A percentile compares a stretch with the other conserved stretches of the same genome.
phyloP scores from a whole-genome alignment of 805 yeast genomes.

The Kazachstania africana region DNA sequence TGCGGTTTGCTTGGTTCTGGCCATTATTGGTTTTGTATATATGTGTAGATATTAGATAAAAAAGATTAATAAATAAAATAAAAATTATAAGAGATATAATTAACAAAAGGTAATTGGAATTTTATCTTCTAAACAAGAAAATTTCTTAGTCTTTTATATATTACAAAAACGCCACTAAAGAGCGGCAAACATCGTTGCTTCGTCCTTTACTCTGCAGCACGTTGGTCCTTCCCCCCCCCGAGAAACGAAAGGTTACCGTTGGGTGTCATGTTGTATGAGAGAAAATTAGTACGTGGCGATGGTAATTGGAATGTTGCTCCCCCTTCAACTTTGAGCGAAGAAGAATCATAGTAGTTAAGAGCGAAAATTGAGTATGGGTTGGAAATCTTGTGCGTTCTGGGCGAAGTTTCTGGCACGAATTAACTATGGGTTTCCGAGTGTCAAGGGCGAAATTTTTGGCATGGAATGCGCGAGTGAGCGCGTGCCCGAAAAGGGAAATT shows the following conservation, averaged over 20 bases:
- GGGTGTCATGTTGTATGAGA: too few relatives aligned
- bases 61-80: neutral
- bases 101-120: neutral
- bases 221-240: too few relatives aligned
- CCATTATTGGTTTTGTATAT: constrained; percentile 37
- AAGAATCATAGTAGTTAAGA: neutral
- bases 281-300: too few relatives aligned
- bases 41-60: neutral
- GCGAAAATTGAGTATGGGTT: neutral
- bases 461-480: neutral
- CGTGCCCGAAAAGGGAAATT: neutral
- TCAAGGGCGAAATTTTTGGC: constrained; percentile 9
- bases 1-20: constrained; percentile 89
- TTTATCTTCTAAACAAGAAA: neutral
- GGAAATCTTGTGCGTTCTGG: neutral
- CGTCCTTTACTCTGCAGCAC: neutral
- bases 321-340: neutral
- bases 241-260: too few relatives aligned
- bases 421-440: too few relatives aligned
- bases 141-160: neutral
- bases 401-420: constrained; percentile 9
- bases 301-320: too few relatives aligned
- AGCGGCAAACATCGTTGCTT: neutral
- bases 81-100: neutral
- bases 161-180: neutral